A percentile compares a stretch with the other conserved stretches of the same genome.
These are phyloP conservation scores for Rhizopus arrhizus DNA, from an alignment of 371 early-diverging fungal species.

Conservation along the genomic window DNA sequence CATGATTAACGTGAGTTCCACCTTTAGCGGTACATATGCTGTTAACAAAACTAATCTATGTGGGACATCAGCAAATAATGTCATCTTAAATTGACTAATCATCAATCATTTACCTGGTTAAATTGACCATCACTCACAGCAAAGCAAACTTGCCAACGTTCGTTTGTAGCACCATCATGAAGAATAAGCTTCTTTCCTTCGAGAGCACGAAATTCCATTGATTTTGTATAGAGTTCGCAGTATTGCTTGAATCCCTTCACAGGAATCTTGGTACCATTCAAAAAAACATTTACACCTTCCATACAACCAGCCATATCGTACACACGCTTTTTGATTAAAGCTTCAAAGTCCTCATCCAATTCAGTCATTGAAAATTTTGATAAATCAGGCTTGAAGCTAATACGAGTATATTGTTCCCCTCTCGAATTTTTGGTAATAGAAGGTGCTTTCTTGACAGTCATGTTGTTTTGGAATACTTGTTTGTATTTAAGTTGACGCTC, in stretches of 20 bases:
- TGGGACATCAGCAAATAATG: neutral
- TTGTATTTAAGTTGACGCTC: constrained; percentile 75
- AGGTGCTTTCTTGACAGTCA: constrained; percentile 79
- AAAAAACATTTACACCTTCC: constrained; percentile 85
- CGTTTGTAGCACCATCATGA: constrained; percentile 47
- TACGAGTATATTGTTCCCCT: constrained; percentile 83
- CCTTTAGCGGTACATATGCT: constrained; percentile 98
- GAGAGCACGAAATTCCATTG: constrained; percentile 40
- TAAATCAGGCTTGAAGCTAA: constrained; percentile 98
- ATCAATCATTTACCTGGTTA: constrained; percentile 69
- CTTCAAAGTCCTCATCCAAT: constrained; percentile 89
- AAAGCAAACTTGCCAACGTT: constrained; percentile 98
- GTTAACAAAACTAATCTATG: constrained; percentile 95
- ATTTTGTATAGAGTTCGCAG: constrained; percentile 79
- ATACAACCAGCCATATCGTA: constrained; percentile 98
- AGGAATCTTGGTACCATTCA: constrained; percentile 88
- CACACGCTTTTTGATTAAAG: constrained; percentile 93
- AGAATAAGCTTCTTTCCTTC: constrained; percentile 45
- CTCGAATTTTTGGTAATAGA: constrained; percentile 65
- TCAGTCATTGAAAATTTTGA: constrained; percentile 88
- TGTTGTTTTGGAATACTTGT: constrained; percentile 90
- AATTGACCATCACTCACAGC: constrained; percentile 96
- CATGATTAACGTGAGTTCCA: constrained; percentile 94
- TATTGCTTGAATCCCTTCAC: constrained; percentile 94
- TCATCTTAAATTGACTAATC: neutral